Evolutionary conservation across 768 basidiomycete genomes (phyloP).

Genomic region (Suillus fuscotomentosus): DNA sequence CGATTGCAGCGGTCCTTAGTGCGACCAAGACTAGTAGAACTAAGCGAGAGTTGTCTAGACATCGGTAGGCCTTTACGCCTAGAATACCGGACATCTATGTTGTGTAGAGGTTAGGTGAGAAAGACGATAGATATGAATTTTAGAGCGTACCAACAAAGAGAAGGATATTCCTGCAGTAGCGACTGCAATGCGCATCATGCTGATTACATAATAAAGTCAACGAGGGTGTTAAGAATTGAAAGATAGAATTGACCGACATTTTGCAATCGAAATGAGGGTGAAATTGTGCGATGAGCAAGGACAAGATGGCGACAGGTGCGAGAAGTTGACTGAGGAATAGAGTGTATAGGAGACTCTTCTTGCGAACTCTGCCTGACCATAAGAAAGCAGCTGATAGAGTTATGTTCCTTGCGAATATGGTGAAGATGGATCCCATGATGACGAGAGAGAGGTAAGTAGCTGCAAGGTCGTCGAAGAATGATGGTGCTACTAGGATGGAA

Average conservation of each 20-base stretch:
- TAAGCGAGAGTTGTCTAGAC: constrained; percentile 56
- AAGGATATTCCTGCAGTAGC: constrained; percentile 36
- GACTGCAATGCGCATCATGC: constrained; percentile 38
- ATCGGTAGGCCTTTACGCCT: constrained; percentile 66
- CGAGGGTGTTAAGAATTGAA: background rate
- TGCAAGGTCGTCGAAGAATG: constrained; percentile 42
- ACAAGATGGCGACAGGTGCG: constrained; percentile 42
- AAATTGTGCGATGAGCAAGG: constrained; percentile 49
- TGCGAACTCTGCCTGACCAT: constrained; percentile 53
- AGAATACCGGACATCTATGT: constrained; percentile 59
- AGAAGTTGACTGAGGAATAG: constrained; percentile 55
- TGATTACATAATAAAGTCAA: constrained; percentile 13
- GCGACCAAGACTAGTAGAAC: constrained; percentile 43
- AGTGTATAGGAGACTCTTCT: constrained; percentile 56
- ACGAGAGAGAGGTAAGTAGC: constrained; percentile 43
- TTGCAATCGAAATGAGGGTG: constrained; percentile 40
- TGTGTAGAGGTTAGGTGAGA: background rate
- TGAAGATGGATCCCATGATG: constrained; percentile 46
- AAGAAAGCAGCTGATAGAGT: constrained; percentile 50
- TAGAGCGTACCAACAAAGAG: constrained; percentile 36
- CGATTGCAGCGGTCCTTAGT: constrained; percentile 42
- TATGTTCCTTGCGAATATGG: constrained; percentile 55
- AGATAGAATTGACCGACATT: constrained; percentile 35
- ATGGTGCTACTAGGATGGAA: constrained; percentile 53
- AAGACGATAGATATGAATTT: background rate